These are phyloP conservation scores for Canavalia ensiformis DNA, from an alignment of 306 rosid species.

Conservation along the genomic window DNA sequence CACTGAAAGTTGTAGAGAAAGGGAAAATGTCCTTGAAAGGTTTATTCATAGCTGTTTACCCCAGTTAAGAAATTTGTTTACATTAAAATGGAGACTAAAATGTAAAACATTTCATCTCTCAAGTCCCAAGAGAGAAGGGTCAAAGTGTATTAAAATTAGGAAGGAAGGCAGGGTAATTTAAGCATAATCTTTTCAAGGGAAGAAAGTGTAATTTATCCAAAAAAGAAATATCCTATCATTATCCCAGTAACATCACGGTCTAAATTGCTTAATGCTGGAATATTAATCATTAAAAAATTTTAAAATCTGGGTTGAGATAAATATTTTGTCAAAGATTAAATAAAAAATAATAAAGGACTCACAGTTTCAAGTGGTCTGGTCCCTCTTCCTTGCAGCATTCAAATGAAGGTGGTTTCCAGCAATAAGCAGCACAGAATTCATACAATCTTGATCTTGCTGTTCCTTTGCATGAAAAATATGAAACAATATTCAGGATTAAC, in stretches of 20 bases:
- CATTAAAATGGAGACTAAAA: too few species aligned
- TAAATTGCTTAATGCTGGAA: not conserved
- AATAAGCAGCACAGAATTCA: slow-evolving; percentile 72
- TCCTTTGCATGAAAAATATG: slow-evolving; percentile 52
- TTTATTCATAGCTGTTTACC: too few species aligned
- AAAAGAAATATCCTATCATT: not conserved
- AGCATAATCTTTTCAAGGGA: not conserved
- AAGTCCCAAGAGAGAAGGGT: not conserved
- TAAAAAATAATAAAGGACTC: slow-evolving; percentile 43
- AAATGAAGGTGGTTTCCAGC: slow-evolving; percentile 77
- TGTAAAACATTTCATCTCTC: not conserved
- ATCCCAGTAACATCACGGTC: not conserved
- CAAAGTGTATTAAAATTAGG: not conserved
- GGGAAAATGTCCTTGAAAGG: not conserved
- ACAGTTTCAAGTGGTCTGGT: slow-evolving; percentile 73
- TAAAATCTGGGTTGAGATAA: not conserved
- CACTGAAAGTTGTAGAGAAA: not conserved
- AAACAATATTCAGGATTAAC: slow-evolving; percentile 34
- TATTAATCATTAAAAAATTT: not conserved
- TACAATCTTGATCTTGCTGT: slow-evolving; percentile 73
- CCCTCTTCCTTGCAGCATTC: slow-evolving; percentile 87
- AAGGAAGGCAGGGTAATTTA: not conserved
- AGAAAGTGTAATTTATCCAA: too few species aligned
- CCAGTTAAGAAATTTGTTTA: too few species aligned
- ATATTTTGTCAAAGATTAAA: slow-evolving; percentile 1